Base-by-base conservation (phyloP, 108 stramenopile genomes). In the Pseudonitzschia pungens region DNA sequence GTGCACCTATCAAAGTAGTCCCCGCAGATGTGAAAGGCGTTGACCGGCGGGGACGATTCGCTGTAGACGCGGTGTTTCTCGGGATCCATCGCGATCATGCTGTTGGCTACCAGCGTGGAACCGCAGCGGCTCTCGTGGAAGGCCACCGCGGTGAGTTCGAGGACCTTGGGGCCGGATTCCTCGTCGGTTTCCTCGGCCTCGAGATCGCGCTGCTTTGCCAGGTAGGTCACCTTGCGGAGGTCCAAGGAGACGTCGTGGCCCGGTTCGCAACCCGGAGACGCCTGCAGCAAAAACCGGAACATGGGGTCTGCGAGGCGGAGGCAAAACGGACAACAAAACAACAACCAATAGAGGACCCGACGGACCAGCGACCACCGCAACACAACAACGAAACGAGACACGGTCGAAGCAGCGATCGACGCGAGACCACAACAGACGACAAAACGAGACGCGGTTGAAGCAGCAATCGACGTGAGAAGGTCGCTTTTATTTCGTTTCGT, bases 121-220 rank as follows among this genome's bases (percentile, higher is more conserved):
- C 98, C 98, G 70, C 93, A 94, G 42, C 98, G 89, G 40, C 84
- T 87, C 83, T 98, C 97, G 70, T 99, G 98, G 82, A 97, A 98
- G 32, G 96, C 90, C 36, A 95, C 94, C 10, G 92, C 96, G 16
- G 77, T 76, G 27, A 88, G 80, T 59, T 86, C 74, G 54, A 87
- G 66, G 18, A 84, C 56, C 36, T 65, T 83, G 14, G 86, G 81
- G 29, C 40, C 53, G 20, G 55, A 65, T 22, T 64, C 42, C 33
- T n/a, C n/a, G n/a, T n/a, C n/a, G n/a, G 24, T 44, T 72, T 28
- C 28, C 56, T 68, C 48, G 31, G 54, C 73, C 44, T 74, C 55
- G 10, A 65, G 48, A 72, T 86, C 84, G 29, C 77, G 78, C 58
- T 81, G 69, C 24, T 83, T 70, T 10, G 78, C 80, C 42, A 84